These are phyloP conservation scores for Saccharomyces mikatae DNA, from an alignment of 805 yeast species.

Conservation along the genomic window DNA sequence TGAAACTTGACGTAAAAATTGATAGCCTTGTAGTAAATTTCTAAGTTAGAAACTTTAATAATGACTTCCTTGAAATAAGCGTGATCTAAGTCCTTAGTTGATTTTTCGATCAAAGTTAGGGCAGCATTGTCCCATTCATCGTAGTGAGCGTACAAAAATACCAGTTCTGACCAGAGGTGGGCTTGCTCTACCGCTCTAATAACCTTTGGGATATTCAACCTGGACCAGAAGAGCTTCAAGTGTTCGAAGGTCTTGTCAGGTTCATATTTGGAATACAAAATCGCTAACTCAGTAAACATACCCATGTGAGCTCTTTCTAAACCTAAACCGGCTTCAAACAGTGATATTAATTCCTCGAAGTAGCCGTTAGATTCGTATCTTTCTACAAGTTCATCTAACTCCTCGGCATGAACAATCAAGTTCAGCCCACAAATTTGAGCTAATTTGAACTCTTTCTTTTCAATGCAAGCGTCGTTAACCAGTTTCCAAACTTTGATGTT, in stretches of 20 bases:
- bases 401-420: slow-evolving; percentile 95
- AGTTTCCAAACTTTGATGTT: slow-evolving; percentile 93
- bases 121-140: slow-evolving; percentile 99
- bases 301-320: slow-evolving; percentile 99
- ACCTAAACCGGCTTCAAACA: slow-evolving; percentile 92
- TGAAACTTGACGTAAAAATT: slow-evolving; percentile 89
- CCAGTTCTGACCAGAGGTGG: slow-evolving; percentile 92
- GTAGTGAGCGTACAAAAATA: slow-evolving; percentile 93
- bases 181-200: slow-evolving; percentile 88
- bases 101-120: slow-evolving; percentile 88
- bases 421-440: slow-evolving; percentile 99
- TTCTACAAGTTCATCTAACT: slow-evolving; percentile 77
- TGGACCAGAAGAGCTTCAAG: slow-evolving; percentile 94
- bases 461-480: slow-evolving; percentile 94
- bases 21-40: slow-evolving; percentile 94
- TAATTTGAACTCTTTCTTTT: slow-evolving; percentile 85
- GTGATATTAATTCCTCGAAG: slow-evolving; percentile 81
- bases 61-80: slow-evolving; percentile 87
- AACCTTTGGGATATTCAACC: slow-evolving; percentile 95
- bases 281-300: slow-evolving; percentile 94
- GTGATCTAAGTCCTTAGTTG: slow-evolving; percentile 90
- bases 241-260: slow-evolving; percentile 93
- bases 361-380: slow-evolving; percentile 87
- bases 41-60: slow-evolving; percentile 91
- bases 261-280: slow-evolving; percentile 80